Conservation (phyloP, 305 asterid species). For the Andrographis paniculata region DNA sequence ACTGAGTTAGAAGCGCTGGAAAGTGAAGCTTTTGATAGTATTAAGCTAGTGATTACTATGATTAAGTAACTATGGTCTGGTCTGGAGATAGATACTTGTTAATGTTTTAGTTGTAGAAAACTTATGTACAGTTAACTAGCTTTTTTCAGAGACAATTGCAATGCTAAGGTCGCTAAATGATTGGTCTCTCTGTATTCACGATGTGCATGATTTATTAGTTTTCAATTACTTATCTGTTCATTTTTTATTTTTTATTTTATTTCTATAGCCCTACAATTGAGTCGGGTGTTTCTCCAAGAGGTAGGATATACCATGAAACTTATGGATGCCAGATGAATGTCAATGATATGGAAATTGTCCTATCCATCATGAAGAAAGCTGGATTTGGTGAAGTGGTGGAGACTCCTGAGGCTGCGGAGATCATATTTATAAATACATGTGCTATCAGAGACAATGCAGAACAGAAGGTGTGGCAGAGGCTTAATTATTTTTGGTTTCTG, state of each 20-base stretch:
- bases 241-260: slow-evolving; percentile 10
- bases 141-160: no score
- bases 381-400: slow-evolving; percentile 71
- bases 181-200: no score
- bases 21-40: no score
- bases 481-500: slow-evolving; percentile 92
- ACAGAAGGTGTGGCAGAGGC: slow-evolving; percentile 95
- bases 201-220: no score
- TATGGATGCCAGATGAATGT: slow-evolving; percentile 99
- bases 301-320: slow-evolving; percentile 91
- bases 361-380: slow-evolving; percentile 86
- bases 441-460: slow-evolving; percentile 98
- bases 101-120: no score
- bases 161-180: no score
- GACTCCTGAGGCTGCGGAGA: slow-evolving; percentile 90
- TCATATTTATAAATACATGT: slow-evolving; percentile 85
- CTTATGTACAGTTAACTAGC: no score
- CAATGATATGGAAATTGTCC: slow-evolving; percentile 94
- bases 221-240: no score
- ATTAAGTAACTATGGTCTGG: no score
- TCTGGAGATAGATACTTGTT: no score
- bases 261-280: slow-evolving; percentile 33
- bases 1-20: no score
- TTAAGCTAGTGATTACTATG: no score
- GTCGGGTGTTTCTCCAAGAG: slow-evolving; percentile 55